phyloP scores from a whole-genome alignment of 2,329 filamentous ascomycete species.

The Microcera coccophila region DNA sequence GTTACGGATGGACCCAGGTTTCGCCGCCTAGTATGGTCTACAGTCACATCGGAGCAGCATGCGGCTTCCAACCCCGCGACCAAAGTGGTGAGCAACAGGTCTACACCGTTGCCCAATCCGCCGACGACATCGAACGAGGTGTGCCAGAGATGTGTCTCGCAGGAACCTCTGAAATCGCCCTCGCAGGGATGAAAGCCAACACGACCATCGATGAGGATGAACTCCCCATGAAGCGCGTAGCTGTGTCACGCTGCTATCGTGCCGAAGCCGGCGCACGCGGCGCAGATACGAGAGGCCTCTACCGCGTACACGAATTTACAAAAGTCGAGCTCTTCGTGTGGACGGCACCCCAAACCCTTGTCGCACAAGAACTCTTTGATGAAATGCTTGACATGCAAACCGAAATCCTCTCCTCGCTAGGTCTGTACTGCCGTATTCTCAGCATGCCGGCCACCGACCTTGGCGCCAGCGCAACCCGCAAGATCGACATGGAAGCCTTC shows the following conservation, averaged over 20 bases:
- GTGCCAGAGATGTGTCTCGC: slow-evolving; percentile 73
- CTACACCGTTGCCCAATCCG: slow-evolving; percentile 69
- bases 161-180: slow-evolving; percentile 89
- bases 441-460: slow-evolving; percentile 90
- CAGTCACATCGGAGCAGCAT: slow-evolving; percentile 82
- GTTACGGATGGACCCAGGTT: slow-evolving; percentile 73
- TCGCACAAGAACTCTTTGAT: slow-evolving; percentile 62
- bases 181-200: slow-evolving; percentile 85
- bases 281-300: slow-evolving; percentile 87
- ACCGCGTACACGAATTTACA: slow-evolving; percentile 96
- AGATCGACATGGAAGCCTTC: slow-evolving; percentile 89
- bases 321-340: slow-evolving; percentile 98
- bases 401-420: slow-evolving; percentile 72
- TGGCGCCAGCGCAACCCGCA: slow-evolving; percentile 80
- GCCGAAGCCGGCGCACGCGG: slow-evolving; percentile 91
- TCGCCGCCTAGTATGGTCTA: slow-evolving; percentile 89
- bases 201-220: slow-evolving; percentile 59
- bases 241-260: slow-evolving; percentile 87
- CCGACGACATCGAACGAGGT: slow-evolving; percentile 56
- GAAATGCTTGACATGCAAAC: slow-evolving; percentile 86
- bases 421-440: slow-evolving; percentile 79
- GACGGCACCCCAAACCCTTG: slow-evolving; percentile 57
- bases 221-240: slow-evolving; percentile 75
- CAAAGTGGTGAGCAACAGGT: slow-evolving; percentile 88
- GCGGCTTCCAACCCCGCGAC: slow-evolving; percentile 92